phyloP scores from a whole-genome alignment of 2,329 filamentous ascomycete species.

The Verruconis gallopava region DNA sequence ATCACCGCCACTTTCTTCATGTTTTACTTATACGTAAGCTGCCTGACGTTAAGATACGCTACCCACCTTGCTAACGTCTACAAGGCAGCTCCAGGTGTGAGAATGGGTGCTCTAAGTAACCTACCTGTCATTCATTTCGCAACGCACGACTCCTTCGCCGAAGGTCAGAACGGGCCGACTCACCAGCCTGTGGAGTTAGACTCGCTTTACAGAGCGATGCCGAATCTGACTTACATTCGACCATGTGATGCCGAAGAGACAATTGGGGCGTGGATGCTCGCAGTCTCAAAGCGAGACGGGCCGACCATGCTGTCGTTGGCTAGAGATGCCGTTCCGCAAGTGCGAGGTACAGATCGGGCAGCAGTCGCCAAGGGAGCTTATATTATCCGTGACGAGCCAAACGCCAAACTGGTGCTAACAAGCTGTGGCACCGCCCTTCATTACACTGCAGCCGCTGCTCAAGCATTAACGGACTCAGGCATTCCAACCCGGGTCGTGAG shows the following conservation, averaged over 20 bases:
- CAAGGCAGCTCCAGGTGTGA: conserved; percentile 21
- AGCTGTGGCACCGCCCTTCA: not conserved
- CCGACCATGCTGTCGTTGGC: conserved; percentile 33
- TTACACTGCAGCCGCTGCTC: not conserved
- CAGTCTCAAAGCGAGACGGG: conserved; percentile 25
- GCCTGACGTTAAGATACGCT: no score
- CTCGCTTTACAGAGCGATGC: conserved; percentile 25
- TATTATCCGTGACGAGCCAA: not conserved
- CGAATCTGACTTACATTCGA: conserved; percentile 26
- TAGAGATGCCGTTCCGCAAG: conserved; percentile 29
- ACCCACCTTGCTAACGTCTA: not conserved
- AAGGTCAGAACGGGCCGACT: conserved; percentile 25
- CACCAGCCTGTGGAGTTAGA: conserved; percentile 27
- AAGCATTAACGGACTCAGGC: not conserved
- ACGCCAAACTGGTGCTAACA: conserved; percentile 27
- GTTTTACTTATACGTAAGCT: conserved; percentile 22
- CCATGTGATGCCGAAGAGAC: conserved; percentile 24
- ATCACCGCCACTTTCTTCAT: conserved; percentile 25
- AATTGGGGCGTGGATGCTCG: conserved; percentile 30
- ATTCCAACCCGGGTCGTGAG: not conserved
- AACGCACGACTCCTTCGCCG: conserved; percentile 26
- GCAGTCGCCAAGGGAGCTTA: conserved; percentile 22
- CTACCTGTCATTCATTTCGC: conserved; percentile 27
- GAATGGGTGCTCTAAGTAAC: conserved; percentile 25
- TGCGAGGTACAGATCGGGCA: conserved; percentile 24